Base-by-base conservation (phyloP, 2,329 filamentous ascomycete species). In the Cladosporium colombiae region DNA sequence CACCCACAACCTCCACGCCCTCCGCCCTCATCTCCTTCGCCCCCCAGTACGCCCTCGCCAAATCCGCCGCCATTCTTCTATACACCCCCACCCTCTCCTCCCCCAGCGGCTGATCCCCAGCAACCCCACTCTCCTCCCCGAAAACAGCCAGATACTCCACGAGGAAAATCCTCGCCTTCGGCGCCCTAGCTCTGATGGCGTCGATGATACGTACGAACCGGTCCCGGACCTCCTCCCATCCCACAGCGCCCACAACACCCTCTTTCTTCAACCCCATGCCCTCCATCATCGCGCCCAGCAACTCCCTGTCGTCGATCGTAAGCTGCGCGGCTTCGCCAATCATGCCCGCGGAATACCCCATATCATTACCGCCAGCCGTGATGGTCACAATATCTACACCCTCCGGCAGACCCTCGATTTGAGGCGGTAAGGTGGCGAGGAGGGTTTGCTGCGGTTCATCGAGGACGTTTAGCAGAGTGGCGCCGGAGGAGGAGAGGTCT, bases 311-410 rank as follows among this genome's bases (percentile, higher is more conserved):
- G 8, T 46, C 44, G 4, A 65, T 18, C 0, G 44, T 56, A 1
- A 65, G 1, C 33, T 31, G 50, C 23, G 56, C 63, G 5, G 63
- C 63, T 1, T 78, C 75, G n/a, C 70, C 69, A 56, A 76, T 74
- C 14, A 80, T 62, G 2, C 76, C 76, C 5, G 74, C 75, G 50
- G 78, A 72, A 66, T 80, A 80, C 4, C 73, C 74, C 53, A 80
- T 72, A 67, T 80, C 78, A 63, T 80, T 80, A 16, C 78, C 78
- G 35, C 78, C 78, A 65, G 74, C 76, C 14, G 76, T 76, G 13
- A 79, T 72, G 18, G 77, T 71, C 4, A 81, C 77, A 27, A 79
- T 69, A 61, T 80, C 76, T 11, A 72, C 72, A 66, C 78, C 74
- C 2, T 61, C 58, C 0, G 78, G 78, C 13, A 81, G 60, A 4